phyloP scores from a whole-genome alignment of 2,329 filamentous ascomycete species.

The Cucurbitaria berberidis region DNA sequence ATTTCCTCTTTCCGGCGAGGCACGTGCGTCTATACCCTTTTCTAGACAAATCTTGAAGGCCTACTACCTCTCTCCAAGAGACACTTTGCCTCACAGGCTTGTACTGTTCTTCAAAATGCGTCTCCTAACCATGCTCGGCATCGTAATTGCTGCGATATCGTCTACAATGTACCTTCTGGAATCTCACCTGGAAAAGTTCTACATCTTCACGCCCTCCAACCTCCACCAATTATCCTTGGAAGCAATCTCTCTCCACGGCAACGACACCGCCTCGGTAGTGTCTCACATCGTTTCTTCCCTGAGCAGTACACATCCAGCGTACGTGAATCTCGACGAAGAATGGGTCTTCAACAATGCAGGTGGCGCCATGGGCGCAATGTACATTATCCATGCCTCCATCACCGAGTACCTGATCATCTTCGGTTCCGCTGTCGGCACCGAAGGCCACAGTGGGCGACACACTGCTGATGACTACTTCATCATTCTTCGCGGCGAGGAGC shows the following conservation, averaged over 20 bases:
- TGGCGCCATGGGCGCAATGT: slow-evolving; percentile 91
- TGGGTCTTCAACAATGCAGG: slow-evolving; percentile 95
- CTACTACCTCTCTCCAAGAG: background rate
- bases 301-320: slow-evolving; percentile 38
- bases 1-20: slow-evolving; percentile 7
- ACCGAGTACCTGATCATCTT: slow-evolving; percentile 64
- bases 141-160: slow-evolving; percentile 30
- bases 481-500: slow-evolving; percentile 80
- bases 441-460: slow-evolving; percentile 87
- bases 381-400: slow-evolving; percentile 84
- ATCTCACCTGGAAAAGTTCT: slow-evolving; percentile 57
- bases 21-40: slow-evolving; percentile 7
- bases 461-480: slow-evolving; percentile 95
- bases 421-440: slow-evolving; percentile 75
- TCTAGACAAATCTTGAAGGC: background rate
- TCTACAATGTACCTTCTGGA: slow-evolving; percentile 38
- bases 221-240: slow-evolving; percentile 72
- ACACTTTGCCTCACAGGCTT: too few species aligned
- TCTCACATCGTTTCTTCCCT: slow-evolving; percentile 74
- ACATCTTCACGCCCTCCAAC: slow-evolving; percentile 74
- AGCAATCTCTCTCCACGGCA: slow-evolving; percentile 72
- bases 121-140: slow-evolving; percentile 26
- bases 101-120: slow-evolving; percentile 18
- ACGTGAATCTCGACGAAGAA: slow-evolving; percentile 75
- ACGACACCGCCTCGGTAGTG: slow-evolving; percentile 74